phyloP scores from a whole-genome alignment of 208 protist species.

The Trichomonas gallinae region DNA sequence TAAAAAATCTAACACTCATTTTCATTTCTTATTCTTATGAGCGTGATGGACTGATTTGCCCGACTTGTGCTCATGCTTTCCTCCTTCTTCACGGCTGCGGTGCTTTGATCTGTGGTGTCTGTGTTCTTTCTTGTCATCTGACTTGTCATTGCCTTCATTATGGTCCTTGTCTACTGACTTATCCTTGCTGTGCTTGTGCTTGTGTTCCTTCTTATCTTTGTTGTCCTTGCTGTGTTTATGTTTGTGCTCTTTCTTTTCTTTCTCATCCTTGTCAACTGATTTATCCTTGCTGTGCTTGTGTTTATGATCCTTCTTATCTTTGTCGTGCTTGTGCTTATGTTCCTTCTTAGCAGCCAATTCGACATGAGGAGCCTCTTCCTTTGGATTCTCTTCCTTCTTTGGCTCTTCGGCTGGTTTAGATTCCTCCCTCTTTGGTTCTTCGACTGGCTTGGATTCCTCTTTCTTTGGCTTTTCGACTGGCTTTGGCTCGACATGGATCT shows the following conservation, averaged over 20 bases:
- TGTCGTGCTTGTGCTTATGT: background rate
- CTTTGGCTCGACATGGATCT: background rate
- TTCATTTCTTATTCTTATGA: background rate
- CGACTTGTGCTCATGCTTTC: background rate
- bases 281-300: too few relatives aligned
- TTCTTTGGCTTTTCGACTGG: too few relatives aligned
- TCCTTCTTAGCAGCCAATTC: background rate
- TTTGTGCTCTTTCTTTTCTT: too few relatives aligned
- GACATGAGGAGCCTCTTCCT: background rate
- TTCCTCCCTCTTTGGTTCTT: too few relatives aligned
- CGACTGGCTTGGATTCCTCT: too few relatives aligned
- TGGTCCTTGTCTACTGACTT: too few relatives aligned
- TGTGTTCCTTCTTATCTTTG: too few relatives aligned
- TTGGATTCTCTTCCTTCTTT: background rate
- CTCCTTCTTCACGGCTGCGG: background rate
- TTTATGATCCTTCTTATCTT: background rate
- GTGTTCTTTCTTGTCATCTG: too few relatives aligned
- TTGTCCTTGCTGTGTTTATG: background rate
- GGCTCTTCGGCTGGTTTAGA: background rate
- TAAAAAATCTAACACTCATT: too few relatives aligned
- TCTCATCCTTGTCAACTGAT: too few relatives aligned
- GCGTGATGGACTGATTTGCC: background rate
- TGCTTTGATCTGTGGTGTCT: background rate
- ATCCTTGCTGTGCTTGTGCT: too few relatives aligned
- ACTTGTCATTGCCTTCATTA: too few relatives aligned